A percentile compares a stretch with the other conserved stretches of the same genome.
phyloP scores from a whole-genome alignment of 2,329 filamentous ascomycete species.

The Aspergillus sojae region DNA sequence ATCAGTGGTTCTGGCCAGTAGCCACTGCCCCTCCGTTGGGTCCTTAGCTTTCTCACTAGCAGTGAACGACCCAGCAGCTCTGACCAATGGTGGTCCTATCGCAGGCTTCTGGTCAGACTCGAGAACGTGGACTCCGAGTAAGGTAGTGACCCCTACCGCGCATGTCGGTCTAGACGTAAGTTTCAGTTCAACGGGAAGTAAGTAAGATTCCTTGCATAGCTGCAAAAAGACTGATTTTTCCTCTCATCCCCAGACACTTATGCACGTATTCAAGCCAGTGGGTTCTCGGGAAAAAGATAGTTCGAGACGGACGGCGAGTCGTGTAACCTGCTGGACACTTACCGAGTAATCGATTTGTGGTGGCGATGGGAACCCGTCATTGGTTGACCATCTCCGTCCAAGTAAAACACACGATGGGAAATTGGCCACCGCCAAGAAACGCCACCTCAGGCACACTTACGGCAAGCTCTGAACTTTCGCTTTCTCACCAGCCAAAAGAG shows the following conservation, averaged over 20 bases:
- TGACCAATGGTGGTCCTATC: neutral
- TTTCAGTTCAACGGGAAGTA: neutral
- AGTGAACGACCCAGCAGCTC: neutral
- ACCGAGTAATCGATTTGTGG: neutral
- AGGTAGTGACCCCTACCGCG: neutral
- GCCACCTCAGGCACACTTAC: constrained; percentile 21
- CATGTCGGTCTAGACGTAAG: neutral
- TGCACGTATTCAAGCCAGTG: neutral
- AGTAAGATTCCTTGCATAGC: neutral
- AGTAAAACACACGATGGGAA: constrained; percentile 4
- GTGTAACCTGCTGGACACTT: neutral
- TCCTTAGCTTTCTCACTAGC: neutral
- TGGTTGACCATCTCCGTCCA: neutral
- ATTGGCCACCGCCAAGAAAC: constrained; percentile 23
- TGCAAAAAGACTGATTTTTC: neutral
- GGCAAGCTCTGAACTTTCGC: neutral
- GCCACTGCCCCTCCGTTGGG: neutral
- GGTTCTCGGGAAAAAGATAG: neutral
- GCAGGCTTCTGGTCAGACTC: neutral
- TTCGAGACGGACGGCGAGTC: neutral
- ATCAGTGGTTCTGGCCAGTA: constrained; percentile 1
- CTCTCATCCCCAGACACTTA: neutral
- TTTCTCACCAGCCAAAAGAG: neutral
- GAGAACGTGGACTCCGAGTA: neutral
- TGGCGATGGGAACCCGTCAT: neutral